phyloP scores from a whole-genome alignment of 1,284 basidiomycete species.

The Malassezia nana region DNA sequence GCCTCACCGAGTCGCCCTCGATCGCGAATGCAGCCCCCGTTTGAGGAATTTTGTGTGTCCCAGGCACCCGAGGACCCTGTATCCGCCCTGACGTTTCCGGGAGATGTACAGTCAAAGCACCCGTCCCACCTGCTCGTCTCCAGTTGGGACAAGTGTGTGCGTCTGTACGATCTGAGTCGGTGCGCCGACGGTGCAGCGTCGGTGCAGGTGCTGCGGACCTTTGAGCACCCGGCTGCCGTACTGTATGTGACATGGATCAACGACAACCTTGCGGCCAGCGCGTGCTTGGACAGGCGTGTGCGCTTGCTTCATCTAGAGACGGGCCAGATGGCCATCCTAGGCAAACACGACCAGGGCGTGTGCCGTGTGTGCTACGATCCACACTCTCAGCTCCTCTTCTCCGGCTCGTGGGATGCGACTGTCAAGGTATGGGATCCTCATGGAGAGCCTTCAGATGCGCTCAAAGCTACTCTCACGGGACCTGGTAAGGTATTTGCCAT shows the following conservation, averaged over 20 bases:
- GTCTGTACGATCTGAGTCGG: conserved; percentile 26
- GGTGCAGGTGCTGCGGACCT: conserved; percentile 23
- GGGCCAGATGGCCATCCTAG: conserved; percentile 30
- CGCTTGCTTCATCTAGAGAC: conserved; percentile 32
- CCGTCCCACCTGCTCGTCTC: conserved; percentile 27
- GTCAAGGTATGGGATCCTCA: conserved; percentile 31
- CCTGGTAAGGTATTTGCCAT: conserved; percentile 41
- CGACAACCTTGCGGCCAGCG: conserved; percentile 30
- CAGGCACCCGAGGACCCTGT: conserved; percentile 22
- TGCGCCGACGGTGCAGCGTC: conserved; percentile 2
- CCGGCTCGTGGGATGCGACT: conserved; percentile 27
- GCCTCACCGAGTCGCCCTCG: not conserved
- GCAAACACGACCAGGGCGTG: conserved; percentile 37
- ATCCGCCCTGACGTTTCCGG: conserved; percentile 26
- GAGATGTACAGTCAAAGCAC: conserved; percentile 6
- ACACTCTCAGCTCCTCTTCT: conserved; percentile 21
- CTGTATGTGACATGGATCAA: conserved; percentile 42
- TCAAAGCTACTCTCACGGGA: conserved; percentile 24
- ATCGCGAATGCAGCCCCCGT: not conserved
- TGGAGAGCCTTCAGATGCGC: not conserved
- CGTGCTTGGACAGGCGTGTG: conserved; percentile 34
- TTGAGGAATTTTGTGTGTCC: not conserved
- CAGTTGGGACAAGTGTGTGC: conserved; percentile 39
- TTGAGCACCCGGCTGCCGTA: conserved; percentile 39
- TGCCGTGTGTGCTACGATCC: conserved; percentile 30